These are phyloP conservation scores for Phytopythium cucurbitacearum DNA, from an alignment of 352 stramenopile genomes.

Conservation along the genomic window DNA sequence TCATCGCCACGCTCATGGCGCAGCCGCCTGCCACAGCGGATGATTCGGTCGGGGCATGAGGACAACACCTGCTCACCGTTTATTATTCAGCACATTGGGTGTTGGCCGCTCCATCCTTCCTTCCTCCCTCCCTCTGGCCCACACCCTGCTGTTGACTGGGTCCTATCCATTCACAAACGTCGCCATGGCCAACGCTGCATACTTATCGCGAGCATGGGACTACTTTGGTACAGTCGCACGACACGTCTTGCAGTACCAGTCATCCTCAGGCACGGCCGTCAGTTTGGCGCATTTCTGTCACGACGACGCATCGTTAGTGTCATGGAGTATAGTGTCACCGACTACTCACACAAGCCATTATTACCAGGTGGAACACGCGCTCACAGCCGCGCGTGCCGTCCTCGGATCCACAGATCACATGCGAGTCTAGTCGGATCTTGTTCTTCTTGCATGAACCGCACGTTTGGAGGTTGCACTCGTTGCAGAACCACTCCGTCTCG, in stretches of 20 bases:
- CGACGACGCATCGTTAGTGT: slow-evolving; percentile 1
- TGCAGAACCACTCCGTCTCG: slow-evolving; percentile 85
- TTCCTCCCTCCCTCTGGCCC: too few relatives aligned
- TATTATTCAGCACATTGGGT: slow-evolving; percentile 13
- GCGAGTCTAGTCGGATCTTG: slow-evolving; percentile 84
- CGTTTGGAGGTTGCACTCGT: slow-evolving; percentile 80
- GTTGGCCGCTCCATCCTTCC: slow-evolving; percentile 10
- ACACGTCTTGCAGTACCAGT: slow-evolving; percentile 88
- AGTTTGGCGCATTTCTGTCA: slow-evolving; percentile 87
- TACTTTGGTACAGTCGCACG: slow-evolving; percentile 21
- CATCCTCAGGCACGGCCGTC: slow-evolving; percentile 65
- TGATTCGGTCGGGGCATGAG: too few relatives aligned
- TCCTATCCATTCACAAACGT: too few relatives aligned
- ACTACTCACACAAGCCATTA: not conserved
- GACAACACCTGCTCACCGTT: not conserved
- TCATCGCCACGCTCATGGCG: slow-evolving; percentile 20
- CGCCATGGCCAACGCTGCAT: too few relatives aligned
- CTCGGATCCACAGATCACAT: slow-evolving; percentile 88
- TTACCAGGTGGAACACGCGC: slow-evolving; percentile 85
- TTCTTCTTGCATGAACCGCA: slow-evolving; percentile 85
- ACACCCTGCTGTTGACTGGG: too few relatives aligned
- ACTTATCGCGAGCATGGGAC: too few relatives aligned
- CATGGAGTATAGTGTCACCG: not conserved
- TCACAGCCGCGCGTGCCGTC: slow-evolving; percentile 85
- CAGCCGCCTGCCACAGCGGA: too few relatives aligned